Conservation (phyloP, 805 yeast genomes). For the Saccharomycopsis babjevae region DNA sequence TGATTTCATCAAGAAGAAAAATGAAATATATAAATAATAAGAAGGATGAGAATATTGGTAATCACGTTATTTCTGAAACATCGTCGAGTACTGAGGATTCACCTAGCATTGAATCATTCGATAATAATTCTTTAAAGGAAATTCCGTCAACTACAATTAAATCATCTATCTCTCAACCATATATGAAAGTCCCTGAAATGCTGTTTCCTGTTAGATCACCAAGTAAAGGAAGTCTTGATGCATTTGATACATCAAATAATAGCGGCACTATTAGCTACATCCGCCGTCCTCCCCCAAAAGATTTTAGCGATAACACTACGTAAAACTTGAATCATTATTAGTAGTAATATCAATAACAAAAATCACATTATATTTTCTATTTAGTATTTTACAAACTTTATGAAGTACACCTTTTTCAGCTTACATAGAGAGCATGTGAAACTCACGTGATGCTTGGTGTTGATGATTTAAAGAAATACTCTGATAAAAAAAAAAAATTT, state of each 20-base stretch:
- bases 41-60: not conserved
- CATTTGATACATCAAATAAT: not conserved
- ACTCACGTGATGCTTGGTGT: not conserved
- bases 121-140: not conserved
- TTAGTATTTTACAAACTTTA: too few relatives aligned
- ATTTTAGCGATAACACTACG: not conserved
- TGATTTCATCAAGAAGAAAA: slow-evolving; percentile 50
- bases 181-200: slow-evolving; percentile 17
- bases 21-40: slow-evolving; percentile 23
- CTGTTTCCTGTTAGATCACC: slow-evolving; percentile 8
- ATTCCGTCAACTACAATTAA: not conserved
- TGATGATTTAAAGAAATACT: not conserved
- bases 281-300: slow-evolving; percentile 4
- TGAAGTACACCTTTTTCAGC: too few relatives aligned
- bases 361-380: not conserved
- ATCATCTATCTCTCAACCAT: slow-evolving; percentile 7
- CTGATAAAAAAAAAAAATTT: not conserved
- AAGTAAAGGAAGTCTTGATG: not conserved
- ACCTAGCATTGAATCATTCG: not conserved
- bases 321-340: not conserved
- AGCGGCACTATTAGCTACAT: not conserved
- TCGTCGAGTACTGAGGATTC: not conserved
- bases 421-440: not conserved
- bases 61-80: not conserved
- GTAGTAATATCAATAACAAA: too few relatives aligned